These are phyloP conservation scores for Fennellomyces sp. DNA, from an alignment of 371 early-diverging fungal species.

Conservation along the genomic window DNA sequence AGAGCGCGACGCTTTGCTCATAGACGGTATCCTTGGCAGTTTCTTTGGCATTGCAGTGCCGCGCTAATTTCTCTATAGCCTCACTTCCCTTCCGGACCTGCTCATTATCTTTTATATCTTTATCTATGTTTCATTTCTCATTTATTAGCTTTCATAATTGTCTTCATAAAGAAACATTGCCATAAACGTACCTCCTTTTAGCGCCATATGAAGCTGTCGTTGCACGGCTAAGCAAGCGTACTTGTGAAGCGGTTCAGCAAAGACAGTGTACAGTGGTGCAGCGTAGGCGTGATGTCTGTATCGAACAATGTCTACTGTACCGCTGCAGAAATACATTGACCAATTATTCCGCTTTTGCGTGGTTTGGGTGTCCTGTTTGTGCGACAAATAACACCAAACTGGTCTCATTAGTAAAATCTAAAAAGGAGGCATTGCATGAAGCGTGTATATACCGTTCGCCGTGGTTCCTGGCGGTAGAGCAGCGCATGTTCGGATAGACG, in stretches of 20 bases:
- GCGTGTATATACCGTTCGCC: background rate
- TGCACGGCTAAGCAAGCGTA: slow-evolving; percentile 94
- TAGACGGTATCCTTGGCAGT: slow-evolving; percentile 20
- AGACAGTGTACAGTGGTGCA: slow-evolving; percentile 76
- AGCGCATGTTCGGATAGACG: slow-evolving; percentile 39
- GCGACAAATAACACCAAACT: too few species aligned
- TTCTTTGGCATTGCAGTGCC: slow-evolving; percentile 33
- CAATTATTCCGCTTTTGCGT: background rate
- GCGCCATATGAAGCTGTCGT: slow-evolving; percentile 52
- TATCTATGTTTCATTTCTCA: background rate
- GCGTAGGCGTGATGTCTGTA: slow-evolving; percentile 69
- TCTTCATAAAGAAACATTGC: too few species aligned
- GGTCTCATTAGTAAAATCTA: too few species aligned
- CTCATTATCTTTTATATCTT: background rate
- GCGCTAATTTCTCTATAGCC: slow-evolving; percentile 28
- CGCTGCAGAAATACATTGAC: slow-evolving; percentile 73
- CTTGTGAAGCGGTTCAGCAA: slow-evolving; percentile 91
- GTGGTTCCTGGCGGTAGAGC: slow-evolving; percentile 27
- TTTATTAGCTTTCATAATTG: too few species aligned
- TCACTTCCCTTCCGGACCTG: slow-evolving; percentile 7
- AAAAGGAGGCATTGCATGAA: background rate
- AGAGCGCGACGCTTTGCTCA: slow-evolving; percentile 25
- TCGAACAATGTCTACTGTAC: slow-evolving; percentile 58
- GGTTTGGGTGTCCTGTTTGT: too few species aligned
- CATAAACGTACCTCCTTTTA: slow-evolving; percentile 19